These are phyloP conservation scores for Penicillium herquei DNA, from an alignment of 495 filamentous ascomycete species.

Conservation along the genomic window DNA sequence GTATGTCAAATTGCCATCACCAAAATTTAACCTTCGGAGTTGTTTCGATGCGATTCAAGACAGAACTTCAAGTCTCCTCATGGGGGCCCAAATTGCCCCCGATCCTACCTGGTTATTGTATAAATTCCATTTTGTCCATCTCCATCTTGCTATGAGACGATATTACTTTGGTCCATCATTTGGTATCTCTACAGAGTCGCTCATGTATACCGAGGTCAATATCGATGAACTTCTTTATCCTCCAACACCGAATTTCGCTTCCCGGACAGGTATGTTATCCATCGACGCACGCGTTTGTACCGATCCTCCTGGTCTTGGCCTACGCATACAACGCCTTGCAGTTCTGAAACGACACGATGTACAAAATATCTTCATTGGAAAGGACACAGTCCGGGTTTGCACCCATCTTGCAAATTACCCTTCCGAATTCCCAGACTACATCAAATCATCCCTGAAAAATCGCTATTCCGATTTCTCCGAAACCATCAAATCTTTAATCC, in stretches of 20 bases:
- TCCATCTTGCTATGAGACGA: constrained; percentile 9
- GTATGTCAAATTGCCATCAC: constrained; percentile 3
- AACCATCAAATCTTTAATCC: not conserved
- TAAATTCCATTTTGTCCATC: constrained; percentile 5
- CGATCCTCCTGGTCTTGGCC: not conserved
- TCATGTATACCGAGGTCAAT: constrained; percentile 7
- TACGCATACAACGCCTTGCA: constrained; percentile 6
- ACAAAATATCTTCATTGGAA: not conserved
- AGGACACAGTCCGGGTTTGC: not conserved
- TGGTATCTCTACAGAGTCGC: constrained; percentile 10
- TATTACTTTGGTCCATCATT: constrained; percentile 10
- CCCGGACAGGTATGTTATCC: not conserved
- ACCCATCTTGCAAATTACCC: not conserved
- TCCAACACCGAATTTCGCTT: too few relatives aligned
- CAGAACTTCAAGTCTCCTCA: not conserved
- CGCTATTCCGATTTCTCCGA: not conserved
- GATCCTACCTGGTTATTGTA: not conserved
- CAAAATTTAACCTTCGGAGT: not conserved
- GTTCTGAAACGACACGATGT: not conserved
- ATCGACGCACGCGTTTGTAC: constrained; percentile 5
- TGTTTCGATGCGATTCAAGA: not conserved
- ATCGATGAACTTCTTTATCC: not conserved
- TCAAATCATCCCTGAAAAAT: too few relatives aligned
- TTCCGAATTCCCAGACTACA: too few relatives aligned
- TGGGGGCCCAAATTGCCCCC: not conserved